phyloP scores from a whole-genome alignment of 2,329 filamentous ascomycete species.

The Ophiostoma populinum region DNA sequence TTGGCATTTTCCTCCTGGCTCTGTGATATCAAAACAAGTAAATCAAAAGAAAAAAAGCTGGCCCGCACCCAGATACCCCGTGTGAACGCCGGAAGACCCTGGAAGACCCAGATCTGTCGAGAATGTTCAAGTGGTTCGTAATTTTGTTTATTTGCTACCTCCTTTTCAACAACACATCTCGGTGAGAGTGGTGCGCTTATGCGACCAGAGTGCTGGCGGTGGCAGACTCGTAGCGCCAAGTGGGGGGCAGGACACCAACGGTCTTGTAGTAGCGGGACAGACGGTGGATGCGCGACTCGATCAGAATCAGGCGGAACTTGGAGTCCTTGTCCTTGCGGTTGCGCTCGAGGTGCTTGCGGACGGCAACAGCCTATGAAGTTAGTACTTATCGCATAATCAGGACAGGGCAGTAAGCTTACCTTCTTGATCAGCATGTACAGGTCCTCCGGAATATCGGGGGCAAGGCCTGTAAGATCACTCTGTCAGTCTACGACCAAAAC shows the following conservation, averaged over 20 bases:
- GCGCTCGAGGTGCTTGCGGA: slow-evolving; percentile 99
- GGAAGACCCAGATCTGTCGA: too few species aligned
- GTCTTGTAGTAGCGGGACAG: slow-evolving; percentile 95
- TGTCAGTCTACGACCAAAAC: slow-evolving; percentile 81
- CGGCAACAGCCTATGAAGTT: slow-evolving; percentile 59
- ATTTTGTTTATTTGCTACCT: background rate
- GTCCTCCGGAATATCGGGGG: slow-evolving; percentile 97
- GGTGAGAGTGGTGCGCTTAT: slow-evolving; percentile 36
- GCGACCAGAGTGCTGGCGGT: slow-evolving; percentile 88
- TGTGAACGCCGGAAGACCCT: slow-evolving; percentile 4
- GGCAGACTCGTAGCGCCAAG: slow-evolving; percentile 97
- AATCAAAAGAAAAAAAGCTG: background rate
- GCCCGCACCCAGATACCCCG: slow-evolving; percentile 2
- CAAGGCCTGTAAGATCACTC: slow-evolving; percentile 88
- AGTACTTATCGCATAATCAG: background rate
- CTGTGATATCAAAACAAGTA: slow-evolving; percentile 1
- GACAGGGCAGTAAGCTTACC: slow-evolving; percentile 31
- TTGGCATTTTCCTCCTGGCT: slow-evolving; percentile 4
- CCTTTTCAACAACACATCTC: background rate
- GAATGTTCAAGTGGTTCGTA: background rate
- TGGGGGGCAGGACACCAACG: slow-evolving; percentile 67
- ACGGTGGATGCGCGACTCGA: slow-evolving; percentile 99
- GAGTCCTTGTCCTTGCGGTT: slow-evolving; percentile 99
- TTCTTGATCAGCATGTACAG: slow-evolving; percentile 99
- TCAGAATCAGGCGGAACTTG: slow-evolving; percentile 99